A percentile compares a stretch with the other conserved stretches of the same genome.
Conservation (phyloP, 129 eudicot species). For the Escallonia rubra region DNA sequence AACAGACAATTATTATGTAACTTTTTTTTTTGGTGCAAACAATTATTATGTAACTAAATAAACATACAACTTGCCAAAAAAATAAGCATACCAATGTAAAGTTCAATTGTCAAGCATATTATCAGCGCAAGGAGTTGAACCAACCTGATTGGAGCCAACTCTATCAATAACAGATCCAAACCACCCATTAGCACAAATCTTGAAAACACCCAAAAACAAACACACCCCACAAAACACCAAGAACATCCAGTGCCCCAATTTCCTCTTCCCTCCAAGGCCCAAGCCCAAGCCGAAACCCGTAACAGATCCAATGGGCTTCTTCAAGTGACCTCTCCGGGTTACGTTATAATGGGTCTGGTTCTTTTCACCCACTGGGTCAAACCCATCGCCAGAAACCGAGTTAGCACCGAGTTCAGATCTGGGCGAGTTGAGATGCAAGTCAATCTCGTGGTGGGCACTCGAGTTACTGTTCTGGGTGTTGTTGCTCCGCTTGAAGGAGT, state of each 20-base stretch:
- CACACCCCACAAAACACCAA: slow-evolving; percentile 68
- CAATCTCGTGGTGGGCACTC: slow-evolving; percentile 61
- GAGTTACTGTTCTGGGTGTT: slow-evolving; percentile 14
- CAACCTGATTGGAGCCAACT: slow-evolving; percentile 57
- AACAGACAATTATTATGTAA: too few species aligned
- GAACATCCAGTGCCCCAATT: slow-evolving; percentile 82
- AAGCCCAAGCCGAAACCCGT: slow-evolving; percentile 37
- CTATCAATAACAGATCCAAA: slow-evolving; percentile 77
- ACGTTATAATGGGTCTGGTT: slow-evolving; percentile 51
- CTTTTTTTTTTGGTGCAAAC: too few species aligned
- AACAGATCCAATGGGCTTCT: slow-evolving; percentile 27
- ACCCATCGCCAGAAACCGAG: slow-evolving; percentile 41
- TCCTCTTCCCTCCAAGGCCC: slow-evolving; percentile 37
- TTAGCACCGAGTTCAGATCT: slow-evolving; percentile 51
- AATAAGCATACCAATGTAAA: not conserved
- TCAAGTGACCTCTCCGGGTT: slow-evolving; percentile 45
- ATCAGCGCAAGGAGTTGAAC: not conserved
- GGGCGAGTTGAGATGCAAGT: slow-evolving; percentile 67
- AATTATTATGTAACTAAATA: not conserved
- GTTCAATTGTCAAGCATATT: not conserved
- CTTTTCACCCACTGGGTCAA: slow-evolving; percentile 51
- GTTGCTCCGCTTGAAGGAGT: slow-evolving; percentile 65
- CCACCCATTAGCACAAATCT: slow-evolving; percentile 72
- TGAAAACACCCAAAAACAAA: slow-evolving; percentile 70
- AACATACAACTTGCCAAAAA: not conserved